Base-by-base conservation (phyloP, 2,329 filamentous ascomycete genomes). In the Ophiostoma piceae region DNA sequence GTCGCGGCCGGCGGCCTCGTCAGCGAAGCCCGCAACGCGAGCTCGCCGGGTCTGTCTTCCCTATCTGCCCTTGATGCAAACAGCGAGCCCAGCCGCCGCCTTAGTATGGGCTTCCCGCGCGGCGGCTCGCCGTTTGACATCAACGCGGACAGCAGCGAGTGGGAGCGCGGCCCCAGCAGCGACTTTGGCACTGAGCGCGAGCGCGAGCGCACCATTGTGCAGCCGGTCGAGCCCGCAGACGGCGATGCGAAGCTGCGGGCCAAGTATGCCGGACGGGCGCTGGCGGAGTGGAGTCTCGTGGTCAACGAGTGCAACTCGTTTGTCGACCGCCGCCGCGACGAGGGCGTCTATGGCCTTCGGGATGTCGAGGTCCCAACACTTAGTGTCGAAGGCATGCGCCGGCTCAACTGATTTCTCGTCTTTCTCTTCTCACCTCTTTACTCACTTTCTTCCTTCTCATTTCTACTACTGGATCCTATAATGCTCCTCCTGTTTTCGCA, bases 231-330 rank as follows among this genome's bases (percentile, higher is more conserved):
- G 73, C 86, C 85, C 0, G 76, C 74, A 1, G 84, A 84, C 5
- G 47, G 54, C 16, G 73, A 80, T 1, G 83, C 79, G 69, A 77
- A 78, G 16, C 78, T 79, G 65, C 83, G 82, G 35, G 80, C 83
- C 9, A 85, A 86, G 67, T 90, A 94, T 77, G 82, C 86, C 2
- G 92, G 92, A 1, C 84, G 90, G 26, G 89, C 92, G 0, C 82
- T 95, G 64, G 91, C 91, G 0, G 92, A 95, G 78, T 95, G 92
- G 92, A 83, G 84, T 26, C 81, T 91, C 22, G 85, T 94, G 26
- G 87, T 93, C 19, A 85, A 86, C 70, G 92, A 95, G 77, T 92
- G 88, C 80, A 92, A 94, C 79, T 91, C 88, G 75, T 95, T 94
- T 78, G 87, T 92, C 41, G 91, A 94, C 71, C 84, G 91, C 65